Evolutionary conservation across 305 asterid species (phyloP).

Genomic region (Fraxinus velutina): DNA sequence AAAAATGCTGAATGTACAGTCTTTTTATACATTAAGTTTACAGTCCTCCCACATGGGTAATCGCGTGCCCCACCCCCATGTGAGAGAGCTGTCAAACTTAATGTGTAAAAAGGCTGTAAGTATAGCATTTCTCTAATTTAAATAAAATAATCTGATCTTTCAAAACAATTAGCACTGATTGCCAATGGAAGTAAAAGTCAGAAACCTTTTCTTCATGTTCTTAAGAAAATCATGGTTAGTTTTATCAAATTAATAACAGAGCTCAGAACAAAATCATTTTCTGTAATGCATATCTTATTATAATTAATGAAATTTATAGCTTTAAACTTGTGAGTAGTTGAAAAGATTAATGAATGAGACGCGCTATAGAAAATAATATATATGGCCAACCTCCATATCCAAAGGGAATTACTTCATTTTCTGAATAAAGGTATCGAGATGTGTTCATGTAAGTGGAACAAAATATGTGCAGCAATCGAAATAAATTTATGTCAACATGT

Average conservation of each 20-base stretch:
- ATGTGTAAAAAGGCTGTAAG: no score
- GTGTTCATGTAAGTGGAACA: slow-evolving; percentile 31
- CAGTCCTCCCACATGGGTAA: no score
- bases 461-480: slow-evolving; percentile 13
- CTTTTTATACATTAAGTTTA: no score
- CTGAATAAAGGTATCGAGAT: slow-evolving; percentile 19
- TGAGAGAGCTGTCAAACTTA: no score
- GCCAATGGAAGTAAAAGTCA: slow-evolving; percentile 4
- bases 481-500: not conserved
- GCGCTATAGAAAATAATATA: not conserved
- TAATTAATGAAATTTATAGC: not conserved
- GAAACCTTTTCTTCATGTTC: slow-evolving; percentile 8
- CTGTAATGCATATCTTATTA: not conserved
- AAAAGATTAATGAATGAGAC: not conserved
- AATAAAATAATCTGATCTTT: not conserved
- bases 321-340: not conserved
- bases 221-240: not conserved
- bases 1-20: no score
- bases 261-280: not conserved
- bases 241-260: not conserved
- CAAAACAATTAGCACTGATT: not conserved
- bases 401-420: not conserved
- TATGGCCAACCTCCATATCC: not conserved
- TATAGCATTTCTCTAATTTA: not conserved
- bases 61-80: no score